These are phyloP conservation scores for Diplosphaera chodatii DNA, from an alignment of 139 green algal species.

Conservation along the genomic window DNA sequence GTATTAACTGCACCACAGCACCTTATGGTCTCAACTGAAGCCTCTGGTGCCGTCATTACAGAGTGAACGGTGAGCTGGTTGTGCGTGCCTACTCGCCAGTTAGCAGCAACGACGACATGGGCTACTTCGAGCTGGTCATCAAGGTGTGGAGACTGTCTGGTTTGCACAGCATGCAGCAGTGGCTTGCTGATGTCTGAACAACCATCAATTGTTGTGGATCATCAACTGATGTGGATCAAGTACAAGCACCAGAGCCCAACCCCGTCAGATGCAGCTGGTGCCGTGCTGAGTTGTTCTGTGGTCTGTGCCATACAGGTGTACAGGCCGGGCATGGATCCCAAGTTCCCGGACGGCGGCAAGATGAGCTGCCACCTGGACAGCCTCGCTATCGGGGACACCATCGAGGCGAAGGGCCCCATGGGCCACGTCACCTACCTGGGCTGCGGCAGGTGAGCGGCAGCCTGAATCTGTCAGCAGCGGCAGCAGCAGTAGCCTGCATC, in stretches of 20 bases:
- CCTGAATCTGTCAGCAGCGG: too few relatives aligned
- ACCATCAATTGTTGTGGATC: too few relatives aligned
- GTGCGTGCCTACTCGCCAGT: constrained; percentile 96
- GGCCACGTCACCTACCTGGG: constrained; percentile 88
- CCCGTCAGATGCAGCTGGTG: too few relatives aligned
- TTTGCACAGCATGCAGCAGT: too few relatives aligned
- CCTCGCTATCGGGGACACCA: constrained; percentile 79
- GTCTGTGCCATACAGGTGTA: constrained; percentile 3
- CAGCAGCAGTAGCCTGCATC: too few relatives aligned
- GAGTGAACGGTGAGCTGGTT: constrained; percentile 77
- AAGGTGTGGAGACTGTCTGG: constrained; percentile 55
- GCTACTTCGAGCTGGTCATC: constrained; percentile 94
- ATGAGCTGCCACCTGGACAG: constrained; percentile 64
- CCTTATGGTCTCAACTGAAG: not conserved
- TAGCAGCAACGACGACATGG: constrained; percentile 70
- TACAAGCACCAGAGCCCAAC: too few relatives aligned
- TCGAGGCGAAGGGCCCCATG: constrained; percentile 91
- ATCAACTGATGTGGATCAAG: too few relatives aligned
- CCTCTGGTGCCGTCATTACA: not conserved
- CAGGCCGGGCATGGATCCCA: not conserved
- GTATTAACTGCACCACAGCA: not conserved
- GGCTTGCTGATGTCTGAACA: too few relatives aligned
- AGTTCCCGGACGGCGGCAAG: constrained; percentile 9
- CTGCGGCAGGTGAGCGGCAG: constrained; percentile 47
- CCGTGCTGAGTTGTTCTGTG: too few relatives aligned